Evolutionary conservation across 2,329 filamentous ascomycete genomes (phyloP).

Genomic region (Uncinocarpus reesii): DNA sequence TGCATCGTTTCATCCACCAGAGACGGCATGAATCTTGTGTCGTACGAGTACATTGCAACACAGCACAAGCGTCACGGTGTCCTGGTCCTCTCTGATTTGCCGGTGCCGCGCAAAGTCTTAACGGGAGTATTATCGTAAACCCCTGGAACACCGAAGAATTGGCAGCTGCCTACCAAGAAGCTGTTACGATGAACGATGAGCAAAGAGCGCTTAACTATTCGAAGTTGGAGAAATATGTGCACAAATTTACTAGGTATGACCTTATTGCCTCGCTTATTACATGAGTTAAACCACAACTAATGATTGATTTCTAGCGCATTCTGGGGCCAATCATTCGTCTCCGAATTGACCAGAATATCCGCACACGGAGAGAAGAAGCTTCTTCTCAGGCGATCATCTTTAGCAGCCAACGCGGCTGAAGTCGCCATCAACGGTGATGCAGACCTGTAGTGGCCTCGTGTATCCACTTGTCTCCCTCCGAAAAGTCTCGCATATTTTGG

Average conservation of each 20-base stretch:
- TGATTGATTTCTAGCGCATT: slow-evolving; percentile 53
- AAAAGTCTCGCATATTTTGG: too few species aligned
- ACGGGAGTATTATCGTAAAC: slow-evolving; percentile 88
- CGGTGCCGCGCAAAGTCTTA: slow-evolving; percentile 86
- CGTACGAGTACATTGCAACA: slow-evolving; percentile 94
- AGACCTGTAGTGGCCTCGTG: background rate
- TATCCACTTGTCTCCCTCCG: background rate
- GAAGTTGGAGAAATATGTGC: slow-evolving; percentile 88
- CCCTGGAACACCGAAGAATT: slow-evolving; percentile 98
- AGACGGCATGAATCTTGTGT: slow-evolving; percentile 97
- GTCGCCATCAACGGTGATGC: slow-evolving; percentile 1
- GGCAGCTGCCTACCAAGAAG: slow-evolving; percentile 83
- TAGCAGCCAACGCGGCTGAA: background rate
- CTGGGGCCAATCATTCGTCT: slow-evolving; percentile 91
- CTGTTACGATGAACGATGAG: slow-evolving; percentile 91
- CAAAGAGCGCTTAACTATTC: slow-evolving; percentile 77
- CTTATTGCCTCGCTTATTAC: background rate
- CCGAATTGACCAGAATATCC: slow-evolving; percentile 59
- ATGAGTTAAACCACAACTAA: background rate
- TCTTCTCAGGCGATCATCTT: slow-evolving; percentile 24
- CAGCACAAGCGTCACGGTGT: slow-evolving; percentile 84
- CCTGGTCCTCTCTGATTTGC: slow-evolving; percentile 92
- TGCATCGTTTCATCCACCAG: slow-evolving; percentile 91
- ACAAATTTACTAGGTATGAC: slow-evolving; percentile 76
- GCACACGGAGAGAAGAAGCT: slow-evolving; percentile 43